Evolutionary conservation across 768 basidiomycete genomes (phyloP).

Genomic region (Lactarius trivialis): DNA sequence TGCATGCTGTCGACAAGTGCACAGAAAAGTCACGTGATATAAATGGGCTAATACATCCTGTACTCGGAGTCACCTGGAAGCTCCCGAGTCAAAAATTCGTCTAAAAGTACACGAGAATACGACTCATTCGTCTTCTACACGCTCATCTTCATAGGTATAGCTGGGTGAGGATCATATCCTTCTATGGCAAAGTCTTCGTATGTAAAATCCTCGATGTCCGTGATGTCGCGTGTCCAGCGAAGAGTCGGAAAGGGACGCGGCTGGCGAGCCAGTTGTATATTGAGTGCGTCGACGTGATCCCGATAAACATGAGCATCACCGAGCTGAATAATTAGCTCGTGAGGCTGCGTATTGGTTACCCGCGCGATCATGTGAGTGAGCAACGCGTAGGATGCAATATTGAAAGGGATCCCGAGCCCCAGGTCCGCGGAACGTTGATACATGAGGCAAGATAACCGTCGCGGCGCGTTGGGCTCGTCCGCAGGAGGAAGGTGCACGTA

Average conservation of each 20-base stretch:
- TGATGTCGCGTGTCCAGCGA: constrained; percentile 58
- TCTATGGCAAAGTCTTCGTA: constrained; percentile 80
- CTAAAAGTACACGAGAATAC: background rate
- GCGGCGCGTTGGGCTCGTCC: constrained; percentile 41
- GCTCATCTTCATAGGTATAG: constrained; percentile 96
- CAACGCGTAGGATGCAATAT: constrained; percentile 97
- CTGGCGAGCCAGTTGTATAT: constrained; percentile 69
- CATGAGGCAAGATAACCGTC: constrained; percentile 89
- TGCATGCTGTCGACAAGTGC: background rate
- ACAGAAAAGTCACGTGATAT: background rate
- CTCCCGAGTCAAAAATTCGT: background rate
- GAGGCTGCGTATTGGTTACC: constrained; percentile 77
- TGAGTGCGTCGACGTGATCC: constrained; percentile 85
- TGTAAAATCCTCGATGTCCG: constrained; percentile 73
- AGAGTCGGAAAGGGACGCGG: constrained; percentile 83
- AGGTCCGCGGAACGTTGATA: constrained; percentile 97
- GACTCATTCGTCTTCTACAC: constrained; percentile 38
- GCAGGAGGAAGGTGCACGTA: constrained; percentile 83
- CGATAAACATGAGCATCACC: constrained; percentile 96
- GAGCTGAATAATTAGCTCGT: constrained; percentile 91
- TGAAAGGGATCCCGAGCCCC: constrained; percentile 97
- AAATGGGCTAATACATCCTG: background rate
- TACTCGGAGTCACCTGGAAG: background rate
- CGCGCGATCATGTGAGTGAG: constrained; percentile 98
- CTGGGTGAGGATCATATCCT: constrained; percentile 77